A percentile compares a stretch with the other conserved stretches of the same genome.
These are phyloP conservation scores for Suillus alpinus DNA, from an alignment of 768 basidiomycete species.

Conservation along the genomic window DNA sequence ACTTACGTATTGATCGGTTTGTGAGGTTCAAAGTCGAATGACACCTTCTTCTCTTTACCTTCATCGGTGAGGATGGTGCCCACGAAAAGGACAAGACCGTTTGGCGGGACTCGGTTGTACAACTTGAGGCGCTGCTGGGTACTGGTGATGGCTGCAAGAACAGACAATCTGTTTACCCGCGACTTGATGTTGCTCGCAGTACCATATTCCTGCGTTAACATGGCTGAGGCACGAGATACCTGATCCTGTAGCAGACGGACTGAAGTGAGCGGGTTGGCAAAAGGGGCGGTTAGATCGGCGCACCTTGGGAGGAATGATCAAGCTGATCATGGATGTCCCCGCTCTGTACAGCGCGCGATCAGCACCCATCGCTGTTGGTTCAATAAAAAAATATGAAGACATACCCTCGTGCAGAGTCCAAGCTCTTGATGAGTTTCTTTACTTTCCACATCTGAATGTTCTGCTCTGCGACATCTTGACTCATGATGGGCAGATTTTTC, in stretches of 20 bases:
- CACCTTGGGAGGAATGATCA: constrained; percentile 94
- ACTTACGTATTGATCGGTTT: constrained; percentile 98
- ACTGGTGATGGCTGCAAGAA: constrained; percentile 95
- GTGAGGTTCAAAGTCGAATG: constrained; percentile 97
- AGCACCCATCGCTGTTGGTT: constrained; percentile 10
- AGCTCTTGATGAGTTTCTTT: constrained; percentile 98
- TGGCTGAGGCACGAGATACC: constrained; percentile 89
- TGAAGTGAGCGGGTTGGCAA: background rate
- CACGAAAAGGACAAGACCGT: constrained; percentile 96
- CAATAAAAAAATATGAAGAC: constrained; percentile 2
- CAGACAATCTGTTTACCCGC: constrained; percentile 95
- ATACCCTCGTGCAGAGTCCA: constrained; percentile 72
- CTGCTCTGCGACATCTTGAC: constrained; percentile 85
- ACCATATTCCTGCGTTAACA: constrained; percentile 98
- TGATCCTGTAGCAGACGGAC: constrained; percentile 57
- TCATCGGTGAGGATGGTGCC: constrained; percentile 98
- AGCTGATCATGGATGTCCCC: constrained; percentile 98
- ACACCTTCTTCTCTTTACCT: constrained; percentile 99
- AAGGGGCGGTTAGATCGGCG: constrained; percentile 17
- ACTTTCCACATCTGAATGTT: constrained; percentile 99
- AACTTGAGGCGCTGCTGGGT: constrained; percentile 97
- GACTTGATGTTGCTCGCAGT: constrained; percentile 99
- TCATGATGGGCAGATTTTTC: constrained; percentile 51
- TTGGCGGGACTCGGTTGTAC: constrained; percentile 94
- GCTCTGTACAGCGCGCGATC: constrained; percentile 50